phyloP scores from a whole-genome alignment of 2,329 filamentous ascomycete genomes.

The Alternaria arbusti region DNA sequence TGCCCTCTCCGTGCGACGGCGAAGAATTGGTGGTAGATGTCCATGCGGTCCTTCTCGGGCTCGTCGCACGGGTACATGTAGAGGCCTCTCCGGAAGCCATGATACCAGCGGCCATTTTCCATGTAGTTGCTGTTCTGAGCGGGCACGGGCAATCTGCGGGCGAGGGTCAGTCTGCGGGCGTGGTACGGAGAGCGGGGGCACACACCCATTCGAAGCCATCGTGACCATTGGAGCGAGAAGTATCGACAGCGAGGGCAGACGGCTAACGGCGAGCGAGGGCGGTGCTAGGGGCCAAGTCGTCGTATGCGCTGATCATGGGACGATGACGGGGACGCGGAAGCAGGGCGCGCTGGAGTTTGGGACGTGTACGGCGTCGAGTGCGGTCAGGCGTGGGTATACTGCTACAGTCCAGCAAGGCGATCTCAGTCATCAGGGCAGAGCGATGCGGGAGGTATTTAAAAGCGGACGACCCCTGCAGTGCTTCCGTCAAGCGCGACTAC shows the following conservation, averaged over 20 bases:
- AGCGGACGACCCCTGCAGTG: conserved; percentile 26
- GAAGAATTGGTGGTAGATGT: conserved; percentile 82
- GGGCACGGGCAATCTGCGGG: conserved; percentile 46
- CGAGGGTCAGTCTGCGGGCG: conserved; percentile 18
- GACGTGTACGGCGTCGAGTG: background rate
- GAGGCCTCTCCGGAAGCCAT: conserved; percentile 69
- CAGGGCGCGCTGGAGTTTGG: background rate
- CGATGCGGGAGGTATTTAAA: conserved; percentile 36
- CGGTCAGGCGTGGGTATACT: conserved; percentile 5
- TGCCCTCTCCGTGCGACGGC: conserved; percentile 65
- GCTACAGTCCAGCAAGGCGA: conserved; percentile 13
- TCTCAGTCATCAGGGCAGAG: conserved; percentile 30
- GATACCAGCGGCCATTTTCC: conserved; percentile 75
- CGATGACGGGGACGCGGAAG: background rate
- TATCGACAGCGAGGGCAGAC: conserved; percentile 24
- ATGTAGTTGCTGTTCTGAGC: conserved; percentile 55
- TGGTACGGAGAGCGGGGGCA: conserved; percentile 40
- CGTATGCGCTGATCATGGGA: conserved; percentile 16
- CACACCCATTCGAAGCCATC: conserved; percentile 54
- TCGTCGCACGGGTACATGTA: conserved; percentile 82
- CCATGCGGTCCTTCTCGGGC: conserved; percentile 77
- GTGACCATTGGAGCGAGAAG: conserved; percentile 50
- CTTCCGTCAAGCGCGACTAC: conserved; percentile 9
- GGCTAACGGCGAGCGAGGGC: conserved; percentile 11
- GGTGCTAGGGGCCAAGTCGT: conserved; percentile 7